Evolutionary conservation across 2,329 filamentous ascomycete species (phyloP), one percentile per base, ranked within the genome.

Genomic region (Aspergillus japonicus): DNA sequence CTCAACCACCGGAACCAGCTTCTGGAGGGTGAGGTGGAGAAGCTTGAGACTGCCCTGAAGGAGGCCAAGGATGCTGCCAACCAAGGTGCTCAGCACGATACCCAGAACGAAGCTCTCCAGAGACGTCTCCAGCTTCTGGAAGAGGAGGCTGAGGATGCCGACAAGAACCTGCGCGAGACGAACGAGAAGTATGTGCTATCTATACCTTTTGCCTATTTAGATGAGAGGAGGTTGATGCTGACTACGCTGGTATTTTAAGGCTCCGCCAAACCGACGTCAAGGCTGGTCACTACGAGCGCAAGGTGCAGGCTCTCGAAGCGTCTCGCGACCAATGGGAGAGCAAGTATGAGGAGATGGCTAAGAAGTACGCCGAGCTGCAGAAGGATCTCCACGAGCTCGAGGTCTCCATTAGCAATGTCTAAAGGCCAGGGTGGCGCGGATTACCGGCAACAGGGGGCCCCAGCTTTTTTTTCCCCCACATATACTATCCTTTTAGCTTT

Each of bases 231-330:
- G 65, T 66, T 33, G n/a, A 47, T 31, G 65, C 64, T 65, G 55
- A 66, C 64, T 42, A 57, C 54, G n/a, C 51, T 67, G 55, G 58
- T 63, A 49, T 59, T 61, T 53, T 66, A 70, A 99, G 95, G 83
- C 91, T 98, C 75, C 93, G 95, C 78, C 93, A 96, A 83, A 97
- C 95, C 82, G 95, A 99, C 78, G 92, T 98, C 82, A 98, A 98
- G 86, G 93, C 94, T 74, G 95, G 94, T 73, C 94, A 99, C 84
- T 98, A 94, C 81, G 95, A 99, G 84, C 95, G 95, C 82, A 98
- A 98, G 85, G 95, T 98, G 70, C 92, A 97, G 81, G 94, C 95
- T 72, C 88, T 97, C 74, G 95, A 99, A 83, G 84, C 87, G 74
- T 87, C 93, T 77, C 90, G 91, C 73, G 92, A 97, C 80, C 87